Conservation (phyloP, 345 rosid genomes). For the Luvunga scandens region DNA sequence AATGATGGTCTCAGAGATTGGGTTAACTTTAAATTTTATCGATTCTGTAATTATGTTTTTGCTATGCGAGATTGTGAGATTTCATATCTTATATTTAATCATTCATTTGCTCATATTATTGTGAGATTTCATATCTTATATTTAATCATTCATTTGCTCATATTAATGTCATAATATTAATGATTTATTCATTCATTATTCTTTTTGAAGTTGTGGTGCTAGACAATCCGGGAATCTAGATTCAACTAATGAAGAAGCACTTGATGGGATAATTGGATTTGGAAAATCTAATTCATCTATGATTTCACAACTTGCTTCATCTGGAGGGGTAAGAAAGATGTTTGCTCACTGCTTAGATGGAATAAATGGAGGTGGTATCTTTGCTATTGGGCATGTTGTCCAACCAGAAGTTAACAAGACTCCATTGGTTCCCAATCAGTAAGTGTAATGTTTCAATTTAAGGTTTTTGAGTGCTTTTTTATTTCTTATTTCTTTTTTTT, state of each 20-base stretch:
- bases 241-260: constrained; percentile 79
- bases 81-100: background rate
- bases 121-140: too few relatives aligned
- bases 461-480: background rate
- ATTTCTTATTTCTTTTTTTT: background rate
- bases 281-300: constrained; percentile 89
- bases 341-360: constrained; percentile 99
- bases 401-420: constrained; percentile 94
- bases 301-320: constrained; percentile 89
- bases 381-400: constrained; percentile 95
- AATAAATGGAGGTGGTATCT: constrained; percentile 92
- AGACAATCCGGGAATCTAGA: constrained; percentile 82
- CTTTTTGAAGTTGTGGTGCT: constrained; percentile 71
- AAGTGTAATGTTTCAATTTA: constrained; percentile 34
- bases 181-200: background rate
- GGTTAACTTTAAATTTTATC: background rate
- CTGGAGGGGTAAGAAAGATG: constrained; percentile 82
- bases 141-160: too few relatives aligned
- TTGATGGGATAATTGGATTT: constrained; percentile 97
- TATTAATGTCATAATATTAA: background rate
- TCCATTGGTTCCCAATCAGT: constrained; percentile 86
- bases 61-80: too few relatives aligned
- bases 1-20: background rate
- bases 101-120: too few relatives aligned
- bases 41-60: too few relatives aligned